Conservation (phyloP, 371 early-diverging fungal species). For the Nematocida sp. region DNA sequence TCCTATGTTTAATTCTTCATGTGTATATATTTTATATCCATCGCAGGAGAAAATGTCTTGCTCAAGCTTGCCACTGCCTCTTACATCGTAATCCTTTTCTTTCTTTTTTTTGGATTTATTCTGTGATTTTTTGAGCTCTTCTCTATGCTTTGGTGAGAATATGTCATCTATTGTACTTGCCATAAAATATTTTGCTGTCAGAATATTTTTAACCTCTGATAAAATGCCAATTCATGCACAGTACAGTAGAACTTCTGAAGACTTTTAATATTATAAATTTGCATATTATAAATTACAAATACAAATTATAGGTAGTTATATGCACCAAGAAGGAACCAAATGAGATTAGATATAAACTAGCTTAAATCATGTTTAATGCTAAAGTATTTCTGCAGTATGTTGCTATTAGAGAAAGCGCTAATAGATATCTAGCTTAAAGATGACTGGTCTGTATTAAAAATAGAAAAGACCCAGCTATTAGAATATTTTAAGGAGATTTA, state of each 20-base stretch:
- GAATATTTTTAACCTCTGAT: neutral
- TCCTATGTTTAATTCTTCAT: constrained; percentile 51
- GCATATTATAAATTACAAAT: too few relatives aligned
- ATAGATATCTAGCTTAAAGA: too few relatives aligned
- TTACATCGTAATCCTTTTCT: neutral
- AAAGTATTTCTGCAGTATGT: too few relatives aligned
- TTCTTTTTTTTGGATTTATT: constrained; percentile 15
- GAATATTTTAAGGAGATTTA: neutral
- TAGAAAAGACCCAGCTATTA: neutral
- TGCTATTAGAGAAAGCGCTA: too few relatives aligned
- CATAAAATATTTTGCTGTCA: constrained; percentile 10
- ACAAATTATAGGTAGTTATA: too few relatives aligned
- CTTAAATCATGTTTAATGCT: too few relatives aligned
- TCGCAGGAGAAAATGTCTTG: constrained; percentile 14
- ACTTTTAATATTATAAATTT: too few relatives aligned
- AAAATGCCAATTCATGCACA: too few relatives aligned
- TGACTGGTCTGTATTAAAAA: too few relatives aligned
- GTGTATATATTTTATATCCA: constrained; percentile 45
- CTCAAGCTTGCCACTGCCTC: neutral
- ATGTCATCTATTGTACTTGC: constrained; percentile 16
- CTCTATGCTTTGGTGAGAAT: neutral
- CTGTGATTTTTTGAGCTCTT: neutral
- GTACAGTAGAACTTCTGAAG: too few relatives aligned
- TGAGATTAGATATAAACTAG: too few relatives aligned
- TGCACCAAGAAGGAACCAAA: too few relatives aligned